Percentiles rank a stretch among this genome's conserved stretches.
Conservation (phyloP, 2,329 filamentous ascomycete genomes). For the Phyllosticta ampelicida region DNA sequence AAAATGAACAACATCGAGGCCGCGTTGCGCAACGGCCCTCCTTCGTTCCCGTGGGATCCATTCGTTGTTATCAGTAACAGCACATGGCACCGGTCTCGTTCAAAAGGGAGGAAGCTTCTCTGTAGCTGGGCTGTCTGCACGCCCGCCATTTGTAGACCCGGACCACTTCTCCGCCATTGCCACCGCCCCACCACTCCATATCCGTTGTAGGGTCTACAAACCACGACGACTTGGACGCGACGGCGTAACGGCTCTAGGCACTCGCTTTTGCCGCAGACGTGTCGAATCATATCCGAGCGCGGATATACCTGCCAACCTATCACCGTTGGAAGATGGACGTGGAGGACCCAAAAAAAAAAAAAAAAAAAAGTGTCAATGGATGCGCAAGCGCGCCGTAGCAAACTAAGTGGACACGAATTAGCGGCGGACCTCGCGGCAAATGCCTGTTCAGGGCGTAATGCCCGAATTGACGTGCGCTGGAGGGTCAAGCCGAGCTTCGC, state of each 20-base stretch:
- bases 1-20: constrained; percentile 42
- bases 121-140: not conserved
- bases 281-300: not conserved
- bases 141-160: not conserved
- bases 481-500: not conserved
- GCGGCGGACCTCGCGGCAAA: not conserved
- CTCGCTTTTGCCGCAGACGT: not conserved
- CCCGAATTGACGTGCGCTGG: not conserved
- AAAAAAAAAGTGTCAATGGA: not conserved
- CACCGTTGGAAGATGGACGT: not conserved
- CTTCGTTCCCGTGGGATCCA: not conserved
- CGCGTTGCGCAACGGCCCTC: not conserved
- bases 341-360: not conserved
- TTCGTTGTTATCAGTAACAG: not conserved
- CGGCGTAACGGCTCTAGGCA: not conserved
- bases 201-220: not conserved
- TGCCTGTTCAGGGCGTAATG: not conserved
- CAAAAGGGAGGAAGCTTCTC: not conserved
- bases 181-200: not conserved
- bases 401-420: not conserved
- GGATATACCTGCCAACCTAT: not conserved
- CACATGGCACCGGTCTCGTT: not conserved
- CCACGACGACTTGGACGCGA: not conserved
- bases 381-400: not conserved
- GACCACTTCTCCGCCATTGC: not conserved